phyloP scores from a whole-genome alignment of 1,284 basidiomycete genomes.

The Microbotryomycetes sp. region DNA sequence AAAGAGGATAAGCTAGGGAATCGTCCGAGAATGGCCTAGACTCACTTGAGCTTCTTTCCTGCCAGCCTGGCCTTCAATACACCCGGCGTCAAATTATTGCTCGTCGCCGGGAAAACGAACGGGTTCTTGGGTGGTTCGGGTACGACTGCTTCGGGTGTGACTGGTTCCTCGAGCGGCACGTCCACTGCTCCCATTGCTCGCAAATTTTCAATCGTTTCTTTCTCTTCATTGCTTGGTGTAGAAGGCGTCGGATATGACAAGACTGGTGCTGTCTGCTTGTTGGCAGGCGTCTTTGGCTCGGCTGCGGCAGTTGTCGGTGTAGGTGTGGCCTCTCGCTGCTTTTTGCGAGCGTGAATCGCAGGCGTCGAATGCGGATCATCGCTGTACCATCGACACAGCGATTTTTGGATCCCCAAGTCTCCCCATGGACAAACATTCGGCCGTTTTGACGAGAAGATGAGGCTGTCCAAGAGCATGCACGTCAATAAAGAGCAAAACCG shows the following conservation, averaged over 20 bases:
- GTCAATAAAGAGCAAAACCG: constrained; percentile 18
- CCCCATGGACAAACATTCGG: constrained; percentile 63
- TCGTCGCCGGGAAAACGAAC: constrained; percentile 50
- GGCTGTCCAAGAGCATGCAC: constrained; percentile 31
- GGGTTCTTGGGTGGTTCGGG: constrained; percentile 28
- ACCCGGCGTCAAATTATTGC: constrained; percentile 53
- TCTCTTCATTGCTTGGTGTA: constrained; percentile 9
- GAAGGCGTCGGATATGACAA: neutral
- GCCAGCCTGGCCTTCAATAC: constrained; percentile 58
- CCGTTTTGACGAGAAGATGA: constrained; percentile 73
- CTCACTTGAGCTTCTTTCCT: constrained; percentile 75
- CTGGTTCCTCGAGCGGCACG: constrained; percentile 36
- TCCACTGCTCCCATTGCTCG: constrained; percentile 37
- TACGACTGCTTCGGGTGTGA: constrained; percentile 6
- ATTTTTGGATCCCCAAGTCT: constrained; percentile 51
- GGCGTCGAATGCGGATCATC: constrained; percentile 29
- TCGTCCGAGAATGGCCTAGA: constrained; percentile 13
- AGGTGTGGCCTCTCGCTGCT: neutral
- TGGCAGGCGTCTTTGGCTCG: neutral
- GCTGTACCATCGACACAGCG: constrained; percentile 26
- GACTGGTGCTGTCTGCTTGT: constrained; percentile 4
- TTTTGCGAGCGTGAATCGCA: constrained; percentile 23
- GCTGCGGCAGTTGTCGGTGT: neutral
- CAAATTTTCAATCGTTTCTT: neutral
- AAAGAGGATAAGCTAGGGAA: too few relatives aligned